Evolutionary conservation across 2,329 filamentous ascomycete genomes (phyloP).

Genomic region (Blumeriella jaapii): DNA sequence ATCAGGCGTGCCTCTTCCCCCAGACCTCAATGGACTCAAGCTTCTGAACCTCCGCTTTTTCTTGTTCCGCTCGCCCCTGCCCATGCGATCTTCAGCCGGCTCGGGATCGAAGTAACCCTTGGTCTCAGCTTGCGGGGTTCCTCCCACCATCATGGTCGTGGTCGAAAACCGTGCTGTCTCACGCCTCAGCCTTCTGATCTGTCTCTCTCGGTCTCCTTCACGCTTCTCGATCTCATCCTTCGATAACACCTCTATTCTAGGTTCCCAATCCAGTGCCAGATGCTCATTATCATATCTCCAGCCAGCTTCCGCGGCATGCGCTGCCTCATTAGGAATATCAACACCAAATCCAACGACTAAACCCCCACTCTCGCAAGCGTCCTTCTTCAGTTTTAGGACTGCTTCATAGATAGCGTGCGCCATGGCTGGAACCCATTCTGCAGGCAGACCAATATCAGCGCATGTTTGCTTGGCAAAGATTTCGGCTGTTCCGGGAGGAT

Average conservation of each 20-base stretch:
- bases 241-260: constrained; percentile 67
- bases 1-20: constrained; percentile 70
- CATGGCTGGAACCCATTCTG: constrained; percentile 90
- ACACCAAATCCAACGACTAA: constrained; percentile 61
- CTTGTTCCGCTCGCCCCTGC: constrained; percentile 83
- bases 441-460: constrained; percentile 75
- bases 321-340: constrained; percentile 82
- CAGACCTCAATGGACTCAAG: constrained; percentile 63
- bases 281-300: constrained; percentile 95
- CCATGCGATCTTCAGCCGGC: constrained; percentile 64
- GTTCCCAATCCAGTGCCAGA: constrained; percentile 74
- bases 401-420: constrained; percentile 96
- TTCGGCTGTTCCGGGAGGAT: constrained; percentile 85
- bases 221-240: constrained; percentile 98
- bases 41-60: constrained; percentile 90
- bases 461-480: constrained; percentile 88
- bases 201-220: constrained; percentile 85
- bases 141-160: constrained; percentile 67
- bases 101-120: constrained; percentile 40
- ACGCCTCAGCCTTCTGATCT: constrained; percentile 73
- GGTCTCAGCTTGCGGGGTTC: constrained; percentile 47
- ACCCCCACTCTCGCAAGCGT: constrained; percentile 85
- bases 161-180: constrained; percentile 91
- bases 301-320: constrained; percentile 69
- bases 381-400: constrained; percentile 85